Base-by-base conservation (phyloP, 441 rosid genomes). In the Pelargonium australe region DNA sequence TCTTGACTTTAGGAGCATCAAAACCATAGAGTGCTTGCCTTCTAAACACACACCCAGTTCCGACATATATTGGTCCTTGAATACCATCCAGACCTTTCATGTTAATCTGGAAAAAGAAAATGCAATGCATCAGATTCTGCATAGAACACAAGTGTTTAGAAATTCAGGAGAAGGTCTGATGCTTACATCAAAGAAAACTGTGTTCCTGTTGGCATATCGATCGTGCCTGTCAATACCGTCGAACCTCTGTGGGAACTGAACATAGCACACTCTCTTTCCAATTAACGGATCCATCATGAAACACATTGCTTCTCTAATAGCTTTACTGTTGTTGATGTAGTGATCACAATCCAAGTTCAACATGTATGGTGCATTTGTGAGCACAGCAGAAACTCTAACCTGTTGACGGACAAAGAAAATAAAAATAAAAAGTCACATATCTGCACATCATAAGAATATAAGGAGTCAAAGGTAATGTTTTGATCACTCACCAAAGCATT, bases 61-160 rank as follows among this genome's bases (percentile, higher is more conserved):
- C 88, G 0, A 84, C 86, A 43, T 78, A 85, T 25, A 86, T 84
- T 7, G 95, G 95, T 58, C 95, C 95, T 84, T 86, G 91, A 68
- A 86, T 82, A 65, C 95, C 91, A 75, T 88, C 94, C 74, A 86
- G 75, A 70, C 94, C 87, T 82, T 86, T 88, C 95, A 85, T 81
- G 75, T 89, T 84, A 75, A 86, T 80, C 91, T 89, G 79, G n/a
- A 51, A 66, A 72, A 23, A 17, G 57, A 60, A 53, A 51, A 7
- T 63, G 17, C 31, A 5, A 23, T 13, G 2, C 10, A 14, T 72
- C 58, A 68, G 53, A 76, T 49, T 72, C 13, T 62, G 28, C 37
- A 12, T 47, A 65, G 55, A 67, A 45, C 61, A n/a, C 4, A 64
- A 65, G 40, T 10, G 64, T 3, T 28, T 45, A 7, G 23, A 10